Evolutionary conservation across 1,139 yeast genomes (phyloP).

Genomic region (Scheffersomyces parashehatae): DNA sequence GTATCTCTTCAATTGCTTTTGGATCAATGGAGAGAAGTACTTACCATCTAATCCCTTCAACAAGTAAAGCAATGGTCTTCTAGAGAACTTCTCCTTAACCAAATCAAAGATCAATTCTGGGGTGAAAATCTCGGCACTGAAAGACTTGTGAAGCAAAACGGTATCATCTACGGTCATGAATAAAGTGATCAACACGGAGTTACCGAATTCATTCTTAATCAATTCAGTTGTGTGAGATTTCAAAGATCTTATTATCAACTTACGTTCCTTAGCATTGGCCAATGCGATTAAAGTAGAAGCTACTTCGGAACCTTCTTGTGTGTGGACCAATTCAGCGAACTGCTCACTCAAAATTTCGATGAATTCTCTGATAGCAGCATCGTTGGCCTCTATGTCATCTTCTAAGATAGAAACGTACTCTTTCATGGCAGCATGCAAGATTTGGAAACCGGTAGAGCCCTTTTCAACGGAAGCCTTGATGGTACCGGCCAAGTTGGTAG

Average conservation of each 20-base stretch:
- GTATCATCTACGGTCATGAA: conserved; percentile 94
- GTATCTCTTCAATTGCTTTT: conserved; percentile 60
- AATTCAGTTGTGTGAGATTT: conserved; percentile 73
- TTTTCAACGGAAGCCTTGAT: conserved; percentile 90
- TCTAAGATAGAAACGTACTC: conserved; percentile 78
- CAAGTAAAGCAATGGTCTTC: conserved; percentile 86
- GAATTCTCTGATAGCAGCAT: conserved; percentile 73
- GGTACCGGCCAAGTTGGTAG: conserved; percentile 77
- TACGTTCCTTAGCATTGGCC: conserved; percentile 93
- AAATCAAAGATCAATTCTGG: conserved; percentile 58
- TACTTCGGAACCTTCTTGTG: conserved; percentile 91
- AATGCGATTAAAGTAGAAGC: conserved; percentile 78
- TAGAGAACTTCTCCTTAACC: conserved; percentile 71
- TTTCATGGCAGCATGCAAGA: conserved; percentile 93
- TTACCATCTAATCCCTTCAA: conserved; percentile 79
- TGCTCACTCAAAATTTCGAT: conserved; percentile 84
- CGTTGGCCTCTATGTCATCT: conserved; percentile 41
- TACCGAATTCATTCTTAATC: conserved; percentile 84
- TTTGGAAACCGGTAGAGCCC: conserved; percentile 95
- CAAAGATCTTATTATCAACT: conserved; percentile 67
- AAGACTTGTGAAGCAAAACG: conserved; percentile 73
- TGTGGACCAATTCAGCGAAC: conserved; percentile 92
- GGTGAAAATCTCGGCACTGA: conserved; percentile 58
- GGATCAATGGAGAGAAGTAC: conserved; percentile 73
- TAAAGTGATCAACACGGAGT: conserved; percentile 72